phyloP scores from a whole-genome alignment of 768 basidiomycete species.

The Mycena chlorophos region DNA sequence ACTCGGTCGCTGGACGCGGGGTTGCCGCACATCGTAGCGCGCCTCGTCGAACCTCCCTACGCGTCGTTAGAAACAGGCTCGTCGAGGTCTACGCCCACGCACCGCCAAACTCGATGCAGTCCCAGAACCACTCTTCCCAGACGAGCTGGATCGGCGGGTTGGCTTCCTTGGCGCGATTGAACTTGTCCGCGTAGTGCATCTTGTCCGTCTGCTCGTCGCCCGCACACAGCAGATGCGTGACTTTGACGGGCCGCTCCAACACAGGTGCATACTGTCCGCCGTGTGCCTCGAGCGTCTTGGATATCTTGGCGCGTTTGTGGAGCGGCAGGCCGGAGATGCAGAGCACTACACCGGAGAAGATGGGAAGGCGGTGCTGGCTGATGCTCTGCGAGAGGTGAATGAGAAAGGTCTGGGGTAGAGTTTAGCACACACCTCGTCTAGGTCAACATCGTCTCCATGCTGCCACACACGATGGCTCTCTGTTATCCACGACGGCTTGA shows the following conservation, averaged over 20 bases:
- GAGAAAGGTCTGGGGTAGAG: background rate
- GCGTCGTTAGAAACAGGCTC: background rate
- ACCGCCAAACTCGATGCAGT: slow-evolving; percentile 78
- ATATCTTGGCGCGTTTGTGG: slow-evolving; percentile 45
- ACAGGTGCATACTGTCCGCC: slow-evolving; percentile 74
- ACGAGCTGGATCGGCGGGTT: slow-evolving; percentile 63
- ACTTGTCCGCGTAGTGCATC: slow-evolving; percentile 76
- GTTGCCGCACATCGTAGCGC: slow-evolving; percentile 56
- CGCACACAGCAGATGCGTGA: slow-evolving; percentile 84
- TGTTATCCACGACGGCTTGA: slow-evolving; percentile 75
- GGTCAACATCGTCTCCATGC: slow-evolving; percentile 75
- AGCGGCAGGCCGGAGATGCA: slow-evolving; percentile 35
- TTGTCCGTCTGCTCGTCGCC: slow-evolving; percentile 70
- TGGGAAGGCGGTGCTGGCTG: slow-evolving; percentile 59
- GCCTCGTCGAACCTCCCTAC: slow-evolving; percentile 66
- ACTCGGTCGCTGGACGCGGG: slow-evolving; percentile 59
- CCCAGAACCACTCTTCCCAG: slow-evolving; percentile 99
- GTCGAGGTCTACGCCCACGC: slow-evolving; percentile 13
- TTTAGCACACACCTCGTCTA: slow-evolving; percentile 50
- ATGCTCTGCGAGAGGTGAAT: slow-evolving; percentile 48
- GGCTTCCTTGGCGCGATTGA: slow-evolving; percentile 68
- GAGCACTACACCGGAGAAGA: slow-evolving; percentile 64
- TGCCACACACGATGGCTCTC: slow-evolving; percentile 76
- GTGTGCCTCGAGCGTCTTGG: slow-evolving; percentile 54
- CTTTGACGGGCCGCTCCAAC: slow-evolving; percentile 73